Evolutionary conservation across 2,329 filamentous ascomycete species (phyloP).

Genomic region (Colletotrichum tamarilloi): DNA sequence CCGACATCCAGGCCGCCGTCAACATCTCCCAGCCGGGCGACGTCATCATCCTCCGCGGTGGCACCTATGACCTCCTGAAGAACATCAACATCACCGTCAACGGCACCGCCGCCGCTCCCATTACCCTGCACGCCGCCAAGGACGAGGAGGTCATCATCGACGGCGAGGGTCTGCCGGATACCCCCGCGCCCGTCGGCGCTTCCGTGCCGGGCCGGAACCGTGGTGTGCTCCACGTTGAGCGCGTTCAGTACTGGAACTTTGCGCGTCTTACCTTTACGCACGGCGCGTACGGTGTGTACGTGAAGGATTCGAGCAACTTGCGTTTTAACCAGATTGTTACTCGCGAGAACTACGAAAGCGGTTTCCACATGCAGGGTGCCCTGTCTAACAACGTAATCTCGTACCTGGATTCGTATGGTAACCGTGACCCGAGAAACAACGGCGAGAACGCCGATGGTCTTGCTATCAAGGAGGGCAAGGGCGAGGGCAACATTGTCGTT

Average conservation of each 20-base stretch:
- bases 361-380: slow-evolving; percentile 46
- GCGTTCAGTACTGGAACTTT: slow-evolving; percentile 47
- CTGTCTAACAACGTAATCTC: slow-evolving; percentile 45
- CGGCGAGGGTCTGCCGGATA: slow-evolving; percentile 52
- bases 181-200: slow-evolving; percentile 53
- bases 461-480: slow-evolving; percentile 55
- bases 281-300: slow-evolving; percentile 50
- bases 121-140: slow-evolving; percentile 54
- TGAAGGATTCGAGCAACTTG: slow-evolving; percentile 48
- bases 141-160: slow-evolving; percentile 57
- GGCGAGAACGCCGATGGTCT: slow-evolving; percentile 58
- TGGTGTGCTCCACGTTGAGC: slow-evolving; percentile 58
- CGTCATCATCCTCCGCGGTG: slow-evolving; percentile 47
- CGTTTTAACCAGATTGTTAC: slow-evolving; percentile 48
- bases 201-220: slow-evolving; percentile 52
- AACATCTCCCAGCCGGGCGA: slow-evolving; percentile 57
- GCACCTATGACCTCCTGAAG: slow-evolving; percentile 52
- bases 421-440: slow-evolving; percentile 56
- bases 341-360: slow-evolving; percentile 51
- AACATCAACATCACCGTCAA: slow-evolving; percentile 60
- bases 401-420: slow-evolving; percentile 51
- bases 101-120: slow-evolving; percentile 51
- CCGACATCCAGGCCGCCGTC: slow-evolving; percentile 59
- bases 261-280: slow-evolving; percentile 49
- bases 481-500: slow-evolving; percentile 53